These are phyloP conservation scores for Sarocladium brachiariae DNA, from an alignment of 2,329 filamentous ascomycete species.

Conservation along the genomic window DNA sequence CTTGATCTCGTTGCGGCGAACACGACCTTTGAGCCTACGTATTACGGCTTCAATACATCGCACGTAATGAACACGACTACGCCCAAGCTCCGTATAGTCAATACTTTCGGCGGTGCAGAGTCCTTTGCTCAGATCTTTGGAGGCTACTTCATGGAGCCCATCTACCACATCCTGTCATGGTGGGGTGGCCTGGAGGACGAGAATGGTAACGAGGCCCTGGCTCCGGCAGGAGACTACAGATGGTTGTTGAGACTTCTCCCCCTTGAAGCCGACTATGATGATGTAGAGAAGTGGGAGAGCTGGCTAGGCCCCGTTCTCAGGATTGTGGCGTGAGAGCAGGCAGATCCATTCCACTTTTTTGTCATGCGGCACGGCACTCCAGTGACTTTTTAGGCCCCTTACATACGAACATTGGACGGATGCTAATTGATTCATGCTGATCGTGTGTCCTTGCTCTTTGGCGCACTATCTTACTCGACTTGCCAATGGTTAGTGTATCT, in stretches of 20 bases:
- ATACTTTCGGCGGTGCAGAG: constrained; percentile 9
- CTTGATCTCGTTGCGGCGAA: constrained; percentile 10
- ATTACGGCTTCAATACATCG: constrained; percentile 9
- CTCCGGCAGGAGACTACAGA: not conserved
- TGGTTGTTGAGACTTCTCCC: constrained; percentile 8
- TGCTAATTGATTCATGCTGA: not conserved
- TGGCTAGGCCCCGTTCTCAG: constrained; percentile 7
- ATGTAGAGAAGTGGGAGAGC: constrained; percentile 5
- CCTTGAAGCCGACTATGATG: not conserved
- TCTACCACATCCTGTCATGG: not conserved
- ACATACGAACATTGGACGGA: no score
- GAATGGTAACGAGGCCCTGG: not conserved
- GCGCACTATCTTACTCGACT: constrained; percentile 12
- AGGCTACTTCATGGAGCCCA: not conserved
- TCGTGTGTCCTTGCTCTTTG: not conserved
- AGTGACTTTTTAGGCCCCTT: no score
- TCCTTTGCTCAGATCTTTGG: constrained; percentile 1
- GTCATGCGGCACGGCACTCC: no score
- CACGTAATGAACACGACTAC: not conserved
- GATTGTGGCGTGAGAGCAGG: not conserved
- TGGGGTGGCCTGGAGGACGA: constrained; percentile 3
- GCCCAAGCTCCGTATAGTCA: not conserved
- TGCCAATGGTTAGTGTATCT: no score
- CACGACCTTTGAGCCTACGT: constrained; percentile 9
- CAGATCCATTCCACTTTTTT: not conserved